Base-by-base conservation (phyloP, 495 filamentous ascomycete species). In the Penicillium silybi region DNA sequence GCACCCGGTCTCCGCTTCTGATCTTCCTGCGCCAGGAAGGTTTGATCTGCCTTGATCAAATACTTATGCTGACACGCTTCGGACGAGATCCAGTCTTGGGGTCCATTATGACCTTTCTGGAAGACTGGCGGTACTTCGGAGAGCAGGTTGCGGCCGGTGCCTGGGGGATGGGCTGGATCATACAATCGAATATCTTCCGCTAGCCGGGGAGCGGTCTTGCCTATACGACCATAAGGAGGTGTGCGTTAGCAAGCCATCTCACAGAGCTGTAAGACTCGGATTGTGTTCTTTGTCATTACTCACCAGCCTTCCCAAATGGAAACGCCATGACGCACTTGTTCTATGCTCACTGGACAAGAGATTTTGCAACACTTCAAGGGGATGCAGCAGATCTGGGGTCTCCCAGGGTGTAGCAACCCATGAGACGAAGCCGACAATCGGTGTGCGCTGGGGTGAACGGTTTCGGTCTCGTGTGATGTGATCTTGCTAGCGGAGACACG, bases 191-290 rank as follows among this genome's bases (percentile, higher is more conserved):
- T 69, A 62, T 86, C 84, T 50, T 80, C 64, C 39, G 80, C 65
- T 45, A 87, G 73, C 42, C 79, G 78, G 9, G 83, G 84, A 44
- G 81, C 78, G 53, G 80, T 81, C 69, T 85, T 86, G 53, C 84
- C 84, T 82, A 54, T 41, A 59, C 13, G 16, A 34, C 41, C 23
- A 8, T 32, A 23, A 13, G 11, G 27, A 23, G 15, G 2, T 13
- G 4, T 11, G 45, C 35, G 26, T 56, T 41, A 53, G 50, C n/a
- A 53, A 22, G 2, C 15, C 9, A 13, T 39, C n/a, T 29, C 41
- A 34, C 39, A 42, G 32, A n/a, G 18, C 9, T 6, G 13, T 41
- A 22, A 7, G 29, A 20, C 10, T 23, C 25, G 29, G 18, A 18
- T 42, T 40, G 15, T 10, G 6, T 49, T n/a, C 47, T 23, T 51